Evolutionary conservation across 306 rosid species (phyloP).

Genomic region (Dryas alaskensis): DNA sequence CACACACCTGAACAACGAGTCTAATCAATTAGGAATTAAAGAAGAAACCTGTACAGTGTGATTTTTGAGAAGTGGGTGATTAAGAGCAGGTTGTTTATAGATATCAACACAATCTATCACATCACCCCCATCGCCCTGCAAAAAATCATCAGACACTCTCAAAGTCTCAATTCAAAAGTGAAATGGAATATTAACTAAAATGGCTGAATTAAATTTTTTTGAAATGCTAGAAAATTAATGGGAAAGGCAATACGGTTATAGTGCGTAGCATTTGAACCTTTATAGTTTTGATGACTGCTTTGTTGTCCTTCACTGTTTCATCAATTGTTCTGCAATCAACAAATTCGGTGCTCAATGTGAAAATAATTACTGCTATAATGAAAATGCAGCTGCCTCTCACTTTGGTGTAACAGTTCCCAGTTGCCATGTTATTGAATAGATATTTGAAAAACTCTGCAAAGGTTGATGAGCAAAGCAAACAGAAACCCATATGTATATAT

Average conservation of each 20-base stretch:
- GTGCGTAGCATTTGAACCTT: background rate
- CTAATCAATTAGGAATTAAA: no score
- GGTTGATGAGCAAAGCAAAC: no score
- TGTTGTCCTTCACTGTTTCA: background rate
- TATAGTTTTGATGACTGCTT: slow-evolving; percentile 4
- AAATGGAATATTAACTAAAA: background rate
- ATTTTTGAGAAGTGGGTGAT: slow-evolving; percentile 28
- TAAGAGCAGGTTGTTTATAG: slow-evolving; percentile 27
- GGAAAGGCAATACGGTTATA: no score
- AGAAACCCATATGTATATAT: no score
- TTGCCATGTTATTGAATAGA: background rate
- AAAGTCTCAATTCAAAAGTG: no score
- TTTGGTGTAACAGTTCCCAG: background rate
- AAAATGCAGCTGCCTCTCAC: background rate
- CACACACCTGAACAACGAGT: background rate
- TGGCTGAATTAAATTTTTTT: no score
- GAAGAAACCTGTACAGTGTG: slow-evolving; percentile 25
- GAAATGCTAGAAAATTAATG: background rate
- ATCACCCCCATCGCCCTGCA: slow-evolving; percentile 18
- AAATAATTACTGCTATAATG: background rate
- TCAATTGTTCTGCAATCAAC: background rate
- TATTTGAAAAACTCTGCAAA: background rate
- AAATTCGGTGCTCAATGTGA: background rate
- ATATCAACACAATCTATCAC: slow-evolving; percentile 30
- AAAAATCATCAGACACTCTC: background rate